Evolutionary conservation across 345 rosid genomes (phyloP), one percentile per base, ranked within the genome.

Genomic region (Eucalyptus tenuipes): DNA sequence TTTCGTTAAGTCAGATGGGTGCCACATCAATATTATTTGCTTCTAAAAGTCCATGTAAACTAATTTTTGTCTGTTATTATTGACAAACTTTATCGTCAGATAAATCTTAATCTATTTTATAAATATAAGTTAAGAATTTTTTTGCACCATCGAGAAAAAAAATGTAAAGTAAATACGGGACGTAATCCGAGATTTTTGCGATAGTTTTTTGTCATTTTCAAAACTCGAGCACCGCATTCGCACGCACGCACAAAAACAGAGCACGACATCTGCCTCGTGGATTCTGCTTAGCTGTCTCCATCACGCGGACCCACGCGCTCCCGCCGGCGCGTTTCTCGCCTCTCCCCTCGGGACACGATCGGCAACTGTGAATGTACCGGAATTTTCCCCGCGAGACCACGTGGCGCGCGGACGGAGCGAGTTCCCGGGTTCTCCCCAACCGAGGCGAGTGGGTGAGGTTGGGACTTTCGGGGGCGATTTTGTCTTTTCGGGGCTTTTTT

Each of bases 61-160:
- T 52, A 52, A 20, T 20, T 20, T 8, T 52, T 52, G 57, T 52
- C 57, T 20, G 57, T 52, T 20, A 2, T 52, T 20, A 52, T 20
- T 8, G 1, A 0, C 57, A 20, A 52, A 52, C 25, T 8, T 52
- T 20, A 52, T 52, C 25, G 57, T 20, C 10, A 20, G 10, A 52
- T 52, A 20, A 3, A 52, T 0, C 57, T 52, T 3, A 52, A 52
- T 20, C 5, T 0, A 52, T 18, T 52, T 52, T 0, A 20, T 52
- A 52, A 52, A 25, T 52, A 52, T 52, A 52, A 52, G 4, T 3
- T 52, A 0, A 52, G 4, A 52, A 20, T 7, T 20, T 52, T 44
- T 52, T 52, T 52, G 1, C 57, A 52, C 0, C 2, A 8, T 52
- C 57, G 57, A 20, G 4, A 20, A 52, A 52, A 52, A 52, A 52